Base-by-base conservation (phyloP, 192 early-diverging fungal genomes). In the Coemansia nantahalensis region DNA sequence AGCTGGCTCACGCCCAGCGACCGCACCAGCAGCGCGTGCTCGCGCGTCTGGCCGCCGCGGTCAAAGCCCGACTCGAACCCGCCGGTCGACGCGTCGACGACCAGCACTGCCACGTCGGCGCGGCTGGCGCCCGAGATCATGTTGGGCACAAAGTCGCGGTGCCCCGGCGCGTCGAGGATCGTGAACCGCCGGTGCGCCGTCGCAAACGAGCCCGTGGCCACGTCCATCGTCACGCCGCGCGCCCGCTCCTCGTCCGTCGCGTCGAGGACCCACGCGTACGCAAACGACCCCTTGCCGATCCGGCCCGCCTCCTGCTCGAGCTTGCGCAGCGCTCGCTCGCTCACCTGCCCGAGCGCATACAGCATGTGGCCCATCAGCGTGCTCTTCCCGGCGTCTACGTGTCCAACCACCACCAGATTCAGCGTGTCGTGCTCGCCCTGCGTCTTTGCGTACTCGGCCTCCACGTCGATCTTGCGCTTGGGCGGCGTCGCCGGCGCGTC, bases 121-220 rank as follows among this genome's bases (percentile, higher is more conserved):
- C 90, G 68, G 13, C 71, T 62, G 5, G 97, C 91, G 6, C 97
- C 97, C 3, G 87, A 87, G 54, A 99, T 97, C 95, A 99, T 98
- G 62, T 95, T 94, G n/a, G 97, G 95, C 44, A 99, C 87, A 70
- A 99, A 99, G 73, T 99, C 97, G 18, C 90, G 80, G 59, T 99
- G 97, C 4, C 97, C 97, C 3, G 97, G 97, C 3, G 95, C 92
- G 62, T 99, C 97, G 55, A 99, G 59, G 12, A 99, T 51, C 6
- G 92, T 96, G 52, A 95, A 95, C 26, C 77, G 66, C 17, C 86
- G 79, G 26, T 86, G 56, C 17, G 60, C 48, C 2, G 95, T 99
- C 56, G 89, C 82, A 65, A 99, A 99, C 48, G 85, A 80, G 24
- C 80, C 88, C 40, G 92, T 87, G 18, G 90, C 97, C 49, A 98